A percentile compares a stretch with the other conserved stretches of the same genome.
Conservation (phyloP, 169 alveolate species). For the Plasmodium vivax region DNA sequence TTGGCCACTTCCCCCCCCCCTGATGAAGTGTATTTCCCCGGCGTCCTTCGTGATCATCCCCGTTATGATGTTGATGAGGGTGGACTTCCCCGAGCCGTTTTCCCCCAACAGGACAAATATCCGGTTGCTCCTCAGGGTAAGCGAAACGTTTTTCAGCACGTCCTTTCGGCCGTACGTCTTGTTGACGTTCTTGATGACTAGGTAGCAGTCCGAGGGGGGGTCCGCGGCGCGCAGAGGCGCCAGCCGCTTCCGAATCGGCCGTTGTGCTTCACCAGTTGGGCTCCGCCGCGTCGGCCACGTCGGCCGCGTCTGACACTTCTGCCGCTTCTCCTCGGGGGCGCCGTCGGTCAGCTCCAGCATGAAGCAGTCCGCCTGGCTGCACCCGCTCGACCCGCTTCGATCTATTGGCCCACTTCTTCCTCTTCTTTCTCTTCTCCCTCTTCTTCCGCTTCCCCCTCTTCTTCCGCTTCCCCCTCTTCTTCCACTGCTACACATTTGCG, state of each 20-base stretch:
- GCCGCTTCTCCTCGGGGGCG: neutral
- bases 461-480: neutral
- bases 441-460: neutral
- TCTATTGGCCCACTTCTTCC: no score
- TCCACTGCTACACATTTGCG: no score
- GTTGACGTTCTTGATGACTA: slow-evolving; percentile 50
- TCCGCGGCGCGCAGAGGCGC: neutral
- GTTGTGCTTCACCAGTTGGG: neutral
- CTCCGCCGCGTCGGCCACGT: neutral
- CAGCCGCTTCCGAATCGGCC: neutral
- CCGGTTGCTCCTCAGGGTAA: slow-evolving; percentile 27
- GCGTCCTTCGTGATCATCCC: slow-evolving; percentile 33
- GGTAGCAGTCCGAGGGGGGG: neutral
- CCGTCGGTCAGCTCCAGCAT: neutral
- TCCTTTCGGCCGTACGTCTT: slow-evolving; percentile 58
- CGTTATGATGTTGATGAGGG: slow-evolving; percentile 64
- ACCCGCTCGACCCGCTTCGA: no score
- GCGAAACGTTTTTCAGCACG: slow-evolving; percentile 33
- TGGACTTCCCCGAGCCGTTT: slow-evolving; percentile 73
- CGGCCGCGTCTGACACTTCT: neutral
- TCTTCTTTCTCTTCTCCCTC: neutral
- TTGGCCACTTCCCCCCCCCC: neutral
- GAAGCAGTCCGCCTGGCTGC: neutral
- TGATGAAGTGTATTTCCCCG: slow-evolving; percentile 50
- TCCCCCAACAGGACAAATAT: slow-evolving; percentile 67